Evolutionary conservation across 257 asterid species (phyloP).

Genomic region (Solanum virginianum): DNA sequence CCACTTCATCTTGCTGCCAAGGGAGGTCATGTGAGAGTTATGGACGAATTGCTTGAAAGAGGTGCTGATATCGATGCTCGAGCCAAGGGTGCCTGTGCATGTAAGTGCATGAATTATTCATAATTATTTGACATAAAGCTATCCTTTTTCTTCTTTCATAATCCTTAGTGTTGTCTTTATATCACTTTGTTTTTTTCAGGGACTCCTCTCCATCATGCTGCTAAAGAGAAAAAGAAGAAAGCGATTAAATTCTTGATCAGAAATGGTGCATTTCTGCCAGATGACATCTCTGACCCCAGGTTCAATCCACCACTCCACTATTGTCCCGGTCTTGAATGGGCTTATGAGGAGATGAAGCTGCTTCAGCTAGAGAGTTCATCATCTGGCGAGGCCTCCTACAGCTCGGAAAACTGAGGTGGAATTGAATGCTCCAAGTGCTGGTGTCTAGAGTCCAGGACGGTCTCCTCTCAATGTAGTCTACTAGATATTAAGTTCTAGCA

Average conservation of each 20-base stretch:
- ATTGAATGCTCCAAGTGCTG: neutral
- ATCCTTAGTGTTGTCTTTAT: neutral
- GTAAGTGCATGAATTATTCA: slow-evolving; percentile 26
- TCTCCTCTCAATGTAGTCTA: neutral
- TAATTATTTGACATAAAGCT: neutral
- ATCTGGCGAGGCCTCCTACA: slow-evolving; percentile 61
- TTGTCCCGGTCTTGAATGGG: slow-evolving; percentile 97
- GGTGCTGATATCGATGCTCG: slow-evolving; percentile 98
- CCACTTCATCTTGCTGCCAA: slow-evolving; percentile 99
- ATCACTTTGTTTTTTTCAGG: slow-evolving; percentile 30
- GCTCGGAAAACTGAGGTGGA: slow-evolving; percentile 57
- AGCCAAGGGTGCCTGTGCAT: slow-evolving; percentile 94
- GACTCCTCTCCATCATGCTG: slow-evolving; percentile 98
- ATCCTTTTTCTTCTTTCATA: neutral
- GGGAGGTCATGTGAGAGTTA: slow-evolving; percentile 83
- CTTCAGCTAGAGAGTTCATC: slow-evolving; percentile 52
- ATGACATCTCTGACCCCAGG: slow-evolving; percentile 75
- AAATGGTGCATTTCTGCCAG: slow-evolving; percentile 91
- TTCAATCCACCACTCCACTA: slow-evolving; percentile 96
- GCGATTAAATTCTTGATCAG: slow-evolving; percentile 73
- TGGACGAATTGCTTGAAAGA: slow-evolving; percentile 77
- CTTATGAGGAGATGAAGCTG: slow-evolving; percentile 78
- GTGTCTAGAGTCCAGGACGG: neutral
- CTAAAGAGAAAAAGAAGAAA: slow-evolving; percentile 75
- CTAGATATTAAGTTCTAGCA: neutral